Conservation (phyloP, 164 flowering plant species). For the Nymphaea thermarum region DNA sequence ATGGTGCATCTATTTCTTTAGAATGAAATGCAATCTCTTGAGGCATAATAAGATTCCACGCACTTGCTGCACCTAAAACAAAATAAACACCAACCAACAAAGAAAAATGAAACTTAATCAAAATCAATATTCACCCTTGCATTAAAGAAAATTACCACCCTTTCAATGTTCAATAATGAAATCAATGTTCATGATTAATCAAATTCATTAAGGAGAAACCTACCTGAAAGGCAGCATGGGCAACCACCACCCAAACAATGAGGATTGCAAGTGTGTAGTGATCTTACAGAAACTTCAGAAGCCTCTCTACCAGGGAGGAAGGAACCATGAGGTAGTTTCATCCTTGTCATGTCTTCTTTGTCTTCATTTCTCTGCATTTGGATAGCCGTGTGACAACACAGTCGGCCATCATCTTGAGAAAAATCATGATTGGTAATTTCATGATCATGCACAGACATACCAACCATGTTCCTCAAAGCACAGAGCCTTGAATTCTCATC, state of each 20-base stretch:
- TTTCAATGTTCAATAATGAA: too few species aligned
- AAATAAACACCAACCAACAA: background rate
- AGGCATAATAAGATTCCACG: slow-evolving; percentile 11
- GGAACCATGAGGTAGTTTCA: slow-evolving; percentile 10
- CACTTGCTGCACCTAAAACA: background rate
- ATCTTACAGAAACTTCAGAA: slow-evolving; percentile 12
- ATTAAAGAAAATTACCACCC: too few species aligned
- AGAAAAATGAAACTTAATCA: too few species aligned
- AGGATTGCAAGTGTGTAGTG: slow-evolving; percentile 12
- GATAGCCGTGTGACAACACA: slow-evolving; percentile 4
- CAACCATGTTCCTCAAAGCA: slow-evolving; percentile 24
- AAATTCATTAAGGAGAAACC: background rate
- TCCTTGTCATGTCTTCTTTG: slow-evolving; percentile 7
- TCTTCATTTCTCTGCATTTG: slow-evolving; percentile 13
- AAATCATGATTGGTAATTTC: slow-evolving; percentile 13
- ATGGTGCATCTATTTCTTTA: slow-evolving; percentile 16
- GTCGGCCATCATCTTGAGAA: slow-evolving; percentile 11
- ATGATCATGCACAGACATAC: slow-evolving; percentile 24
- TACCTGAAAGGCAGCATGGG: slow-evolving; percentile 16
- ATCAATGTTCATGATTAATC: too few species aligned
- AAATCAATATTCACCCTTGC: too few species aligned
- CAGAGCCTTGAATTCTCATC: slow-evolving; percentile 32
- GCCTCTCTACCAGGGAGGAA: slow-evolving; percentile 6
- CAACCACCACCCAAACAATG: slow-evolving; percentile 7
- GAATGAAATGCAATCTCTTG: background rate